phyloP scores from a whole-genome alignment of 2,329 filamentous ascomycete genomes.

The Penicillium fuscoglaucum region DNA sequence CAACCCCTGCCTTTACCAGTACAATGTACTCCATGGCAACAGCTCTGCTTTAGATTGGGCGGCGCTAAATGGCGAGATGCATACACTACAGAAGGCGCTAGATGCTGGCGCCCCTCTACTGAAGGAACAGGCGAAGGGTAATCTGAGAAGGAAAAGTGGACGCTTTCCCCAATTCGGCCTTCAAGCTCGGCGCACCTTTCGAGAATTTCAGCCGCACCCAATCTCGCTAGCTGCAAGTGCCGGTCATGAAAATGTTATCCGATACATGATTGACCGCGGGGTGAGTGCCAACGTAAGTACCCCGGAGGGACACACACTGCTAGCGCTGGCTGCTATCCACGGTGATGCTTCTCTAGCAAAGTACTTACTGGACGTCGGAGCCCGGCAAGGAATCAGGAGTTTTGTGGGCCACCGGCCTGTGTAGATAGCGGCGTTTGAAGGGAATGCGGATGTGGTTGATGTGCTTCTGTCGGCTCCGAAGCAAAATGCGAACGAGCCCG shows the following conservation, averaged over 20 bases:
- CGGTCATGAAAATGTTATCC: not conserved
- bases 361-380: not conserved
- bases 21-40: not conserved
- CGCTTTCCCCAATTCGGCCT: not conserved
- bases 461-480: not conserved
- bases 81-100: not conserved
- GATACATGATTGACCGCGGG: not conserved
- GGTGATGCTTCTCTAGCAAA: not conserved
- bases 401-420: not conserved
- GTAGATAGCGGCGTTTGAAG: not conserved
- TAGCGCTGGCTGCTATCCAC: not conserved
- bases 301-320: not conserved
- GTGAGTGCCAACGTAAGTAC: not conserved
- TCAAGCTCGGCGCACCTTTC: too few relatives aligned
- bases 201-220: not conserved
- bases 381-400: not conserved
- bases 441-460: not conserved
- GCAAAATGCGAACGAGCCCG: not conserved
- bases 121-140: not conserved
- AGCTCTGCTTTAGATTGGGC: not conserved
- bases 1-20: not conserved
- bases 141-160: not conserved
- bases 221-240: not conserved
- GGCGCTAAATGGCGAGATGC: not conserved
- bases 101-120: not conserved